A percentile compares a stretch with the other conserved stretches of the same genome.
These are phyloP conservation scores for Mycena leptocephala DNA, from an alignment of 768 basidiomycete species.

Conservation along the genomic window DNA sequence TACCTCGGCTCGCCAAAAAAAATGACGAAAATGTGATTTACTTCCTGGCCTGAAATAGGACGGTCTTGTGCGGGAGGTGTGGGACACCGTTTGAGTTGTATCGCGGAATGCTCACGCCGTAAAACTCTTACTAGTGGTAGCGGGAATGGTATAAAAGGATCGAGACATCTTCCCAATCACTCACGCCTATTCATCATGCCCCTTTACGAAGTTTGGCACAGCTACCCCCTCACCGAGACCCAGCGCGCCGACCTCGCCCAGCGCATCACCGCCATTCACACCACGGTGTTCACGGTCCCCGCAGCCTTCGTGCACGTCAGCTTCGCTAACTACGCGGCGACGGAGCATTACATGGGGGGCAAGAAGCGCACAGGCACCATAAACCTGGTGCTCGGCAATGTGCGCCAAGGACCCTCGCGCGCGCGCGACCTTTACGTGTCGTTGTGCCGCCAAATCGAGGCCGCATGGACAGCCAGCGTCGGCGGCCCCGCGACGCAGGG, in stretches of 20 bases:
- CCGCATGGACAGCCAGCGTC: conserved; percentile 15
- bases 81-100: not conserved
- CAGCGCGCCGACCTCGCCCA: conserved; percentile 26
- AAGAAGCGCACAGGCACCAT: conserved; percentile 20
- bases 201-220: conserved; percentile 27
- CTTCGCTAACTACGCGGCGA: conserved; percentile 16
- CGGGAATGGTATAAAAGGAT: conserved; percentile 17
- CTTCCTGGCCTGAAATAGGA: conserved; percentile 8
- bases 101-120: not conserved
- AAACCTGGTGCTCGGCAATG: conserved; percentile 15
- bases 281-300: conserved; percentile 22
- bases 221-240: conserved; percentile 23
- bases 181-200: conserved; percentile 14
- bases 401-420: conserved; percentile 13
- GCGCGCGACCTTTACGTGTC: conserved; percentile 17
- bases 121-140: conserved; percentile 14
- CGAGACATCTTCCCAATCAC: conserved; percentile 4
- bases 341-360: conserved; percentile 24
- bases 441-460: conserved; percentile 19
- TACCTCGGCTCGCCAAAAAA: conserved; percentile 3
- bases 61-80: not conserved
- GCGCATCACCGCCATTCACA: conserved; percentile 23
- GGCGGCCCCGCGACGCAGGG: conserved; percentile 11
- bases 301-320: conserved; percentile 23
- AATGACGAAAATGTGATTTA: conserved; percentile 10